Evolutionary conservation across 441 rosid species (phyloP), one percentile per base, ranked within the genome.

Genomic region (Breynia disticha): DNA sequence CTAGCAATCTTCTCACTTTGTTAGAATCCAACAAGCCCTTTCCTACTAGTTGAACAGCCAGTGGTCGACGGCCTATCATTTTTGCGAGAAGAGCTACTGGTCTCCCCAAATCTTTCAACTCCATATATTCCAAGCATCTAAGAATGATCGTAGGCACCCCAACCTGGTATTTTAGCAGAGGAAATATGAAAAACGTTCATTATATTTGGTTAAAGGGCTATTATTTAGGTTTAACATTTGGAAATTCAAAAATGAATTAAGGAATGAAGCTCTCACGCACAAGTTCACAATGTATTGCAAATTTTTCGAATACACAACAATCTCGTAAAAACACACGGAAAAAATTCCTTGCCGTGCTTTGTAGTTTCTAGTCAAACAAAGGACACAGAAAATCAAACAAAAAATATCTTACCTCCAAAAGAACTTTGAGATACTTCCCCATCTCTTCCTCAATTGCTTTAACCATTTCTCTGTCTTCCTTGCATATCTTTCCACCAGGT

Each of bases 41-140:
- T 57, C 84, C 72, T 53, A 90, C 95, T 45, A 93, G 84, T 62
- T 90, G 95, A 53, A 82, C 75, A 11, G 95, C 97, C 54, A 94
- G 86, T 60, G 86, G 81, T 49, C 86, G 72, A 65, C 82, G 84
- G 35, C 81, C 76, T 50, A 77, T 72, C 90, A 94, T 79, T 73
- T 94, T 89, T 67, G 99, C 97, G 63, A 94, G 74, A 69, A 90
- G 82, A 32, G 99, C 99, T 54, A 94, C 94, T 18, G 83, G 79
- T 65, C 83, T 83, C 55, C 87, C 97, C 52, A 84, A 61, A 79
- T 94, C 90, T 68, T 79, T 94, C 17, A 73, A 50, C 28, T 85
- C 97, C 78, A 94, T 50, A 21, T 87, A 86, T 53, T 85, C 97
- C 78, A 90, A 70, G 76, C 96, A 79, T 41, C 76, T 79, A 50